Base-by-base conservation (phyloP, 2,329 filamentous ascomycete genomes). In the Phialophora tarda region DNA sequence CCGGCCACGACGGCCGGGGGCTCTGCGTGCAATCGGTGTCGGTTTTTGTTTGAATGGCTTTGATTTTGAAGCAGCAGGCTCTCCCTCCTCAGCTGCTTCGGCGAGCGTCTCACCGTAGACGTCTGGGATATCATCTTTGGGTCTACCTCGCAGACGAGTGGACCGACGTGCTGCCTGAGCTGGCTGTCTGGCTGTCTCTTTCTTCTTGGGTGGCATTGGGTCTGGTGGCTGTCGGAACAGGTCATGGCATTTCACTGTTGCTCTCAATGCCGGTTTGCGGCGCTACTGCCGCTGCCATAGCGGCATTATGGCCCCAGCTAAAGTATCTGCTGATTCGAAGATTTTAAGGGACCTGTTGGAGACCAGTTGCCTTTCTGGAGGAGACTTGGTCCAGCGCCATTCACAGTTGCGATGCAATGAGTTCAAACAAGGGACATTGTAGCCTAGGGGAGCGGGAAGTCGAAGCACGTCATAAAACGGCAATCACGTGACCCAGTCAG, bases 101-200 rank as follows among this genome's bases (percentile, higher is more conserved):
- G 76, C 77, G 26, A 82, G 73, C 78, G 81, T 78, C 54, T 81
- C 78, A 54, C 71, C 74, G 64, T 81, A 82, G 3, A 80, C 74
- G 59, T 77, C 73, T 5, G 78, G 74, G 12, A 79, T 71, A 24
- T 69, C 70, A 60, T 77, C 68, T 62, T 76, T 73, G 38, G 66
- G 48, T 3, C 60, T 47, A 62, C 38, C 62, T 62, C 54, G 56
- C 26, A 54, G 65, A 47, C 71, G 69, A 12, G 69, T 41, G 4
- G 72, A 71, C 38, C 67, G 64, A 62, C 71, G 71, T 55, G 66
- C 65, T 41, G 57, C 17, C 41, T 59, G 59, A 11, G 58, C 58
- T 44, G 64, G 24, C 26, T 44, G 56, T 47, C 48, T 50, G 11
- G 30, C 38, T 21, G 48, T 21, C 24, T 50, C 60, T 24, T 24